A percentile compares a stretch with the other conserved stretches of the same genome.
These are phyloP conservation scores for Colletotrichum eleusines DNA, from an alignment of 2,329 filamentous ascomycete species.

Conservation along the genomic window DNA sequence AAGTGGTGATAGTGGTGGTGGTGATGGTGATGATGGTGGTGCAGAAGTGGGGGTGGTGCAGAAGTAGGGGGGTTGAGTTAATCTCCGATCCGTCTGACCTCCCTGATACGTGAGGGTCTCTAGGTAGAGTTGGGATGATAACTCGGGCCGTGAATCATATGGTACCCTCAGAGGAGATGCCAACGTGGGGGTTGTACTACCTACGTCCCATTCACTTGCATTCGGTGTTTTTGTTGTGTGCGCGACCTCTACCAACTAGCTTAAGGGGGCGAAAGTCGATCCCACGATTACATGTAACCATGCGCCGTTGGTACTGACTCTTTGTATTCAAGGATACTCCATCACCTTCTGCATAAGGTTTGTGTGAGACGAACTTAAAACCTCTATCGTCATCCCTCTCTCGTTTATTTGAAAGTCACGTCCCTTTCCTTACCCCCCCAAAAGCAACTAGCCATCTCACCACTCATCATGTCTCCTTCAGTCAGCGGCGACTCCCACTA, in stretches of 20 bases:
- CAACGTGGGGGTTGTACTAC: slow-evolving; percentile 32
- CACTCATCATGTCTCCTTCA: slow-evolving; percentile 35
- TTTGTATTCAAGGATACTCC: neutral
- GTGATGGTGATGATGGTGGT: too few relatives aligned
- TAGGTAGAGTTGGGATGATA: slow-evolving; percentile 12
- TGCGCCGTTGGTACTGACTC: neutral
- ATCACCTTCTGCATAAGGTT: slow-evolving; percentile 7
- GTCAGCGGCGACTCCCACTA: slow-evolving; percentile 25
- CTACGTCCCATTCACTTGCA: slow-evolving; percentile 1
- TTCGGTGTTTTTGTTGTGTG: neutral
- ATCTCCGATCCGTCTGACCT: slow-evolving; percentile 6
- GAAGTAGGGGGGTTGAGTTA: too few relatives aligned
- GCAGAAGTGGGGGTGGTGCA: too few relatives aligned
- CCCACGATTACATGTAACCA: slow-evolving; percentile 29
- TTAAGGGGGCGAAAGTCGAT: slow-evolving; percentile 15
- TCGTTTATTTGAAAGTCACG: neutral
- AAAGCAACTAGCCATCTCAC: neutral
- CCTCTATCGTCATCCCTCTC: neutral
- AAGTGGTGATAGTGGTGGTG: too few relatives aligned
- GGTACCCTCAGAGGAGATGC: slow-evolving; percentile 1
- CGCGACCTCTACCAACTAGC: slow-evolving; percentile 22
- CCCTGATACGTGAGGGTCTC: slow-evolving; percentile 33
- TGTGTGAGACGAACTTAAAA: neutral
- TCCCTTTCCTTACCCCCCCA: neutral
- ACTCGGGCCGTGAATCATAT: slow-evolving; percentile 16